Evolutionary conservation across 495 filamentous ascomycete genomes (phyloP).

Genomic region (Xylaria flabelliformis): DNA sequence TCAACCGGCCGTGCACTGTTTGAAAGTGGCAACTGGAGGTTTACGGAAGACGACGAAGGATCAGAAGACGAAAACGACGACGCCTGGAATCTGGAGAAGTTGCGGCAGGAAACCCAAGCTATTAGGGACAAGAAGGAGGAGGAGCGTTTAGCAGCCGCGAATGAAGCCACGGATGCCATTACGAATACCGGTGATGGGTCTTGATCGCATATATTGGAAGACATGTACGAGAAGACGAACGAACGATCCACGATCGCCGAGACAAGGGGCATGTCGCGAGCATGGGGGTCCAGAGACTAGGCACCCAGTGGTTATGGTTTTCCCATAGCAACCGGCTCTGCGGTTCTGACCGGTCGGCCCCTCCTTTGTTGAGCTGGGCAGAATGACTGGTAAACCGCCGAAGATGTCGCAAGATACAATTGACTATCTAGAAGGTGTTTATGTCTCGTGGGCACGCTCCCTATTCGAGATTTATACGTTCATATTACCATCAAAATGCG

Average conservation of each 20-base stretch:
- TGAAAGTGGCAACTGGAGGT: conserved; percentile 92
- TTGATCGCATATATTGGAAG: not conserved
- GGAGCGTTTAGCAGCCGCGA: conserved; percentile 53
- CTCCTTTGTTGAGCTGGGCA: conserved; percentile 30
- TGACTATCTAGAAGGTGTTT: conserved; percentile 14
- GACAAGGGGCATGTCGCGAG: conserved; percentile 38
- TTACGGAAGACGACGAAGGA: conserved; percentile 64
- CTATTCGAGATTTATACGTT: not conserved
- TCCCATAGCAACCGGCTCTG: conserved; percentile 17
- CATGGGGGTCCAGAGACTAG: conserved; percentile 22
- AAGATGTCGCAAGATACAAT: conserved; percentile 22
- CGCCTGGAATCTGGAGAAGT: conserved; percentile 78
- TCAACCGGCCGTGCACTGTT: conserved; percentile 94
- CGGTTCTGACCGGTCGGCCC: conserved; percentile 24
- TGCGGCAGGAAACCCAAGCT: conserved; percentile 73
- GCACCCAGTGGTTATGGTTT: conserved; percentile 9
- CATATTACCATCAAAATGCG: not conserved
- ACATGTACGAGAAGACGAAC: conserved; percentile 17
- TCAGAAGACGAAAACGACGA: conserved; percentile 65
- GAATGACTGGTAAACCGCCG: conserved; percentile 22
- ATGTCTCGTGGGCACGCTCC: conserved; percentile 3
- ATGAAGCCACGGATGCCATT: conserved; percentile 28
- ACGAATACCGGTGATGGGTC: conserved; percentile 32
- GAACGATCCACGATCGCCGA: conserved; percentile 19
- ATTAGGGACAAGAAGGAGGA: conserved; percentile 68